A percentile compares a stretch with the other conserved stretches of the same genome.
Conservation (phyloP, 2,329 filamentous ascomycete species). For the Drechmeria coniospora region DNA sequence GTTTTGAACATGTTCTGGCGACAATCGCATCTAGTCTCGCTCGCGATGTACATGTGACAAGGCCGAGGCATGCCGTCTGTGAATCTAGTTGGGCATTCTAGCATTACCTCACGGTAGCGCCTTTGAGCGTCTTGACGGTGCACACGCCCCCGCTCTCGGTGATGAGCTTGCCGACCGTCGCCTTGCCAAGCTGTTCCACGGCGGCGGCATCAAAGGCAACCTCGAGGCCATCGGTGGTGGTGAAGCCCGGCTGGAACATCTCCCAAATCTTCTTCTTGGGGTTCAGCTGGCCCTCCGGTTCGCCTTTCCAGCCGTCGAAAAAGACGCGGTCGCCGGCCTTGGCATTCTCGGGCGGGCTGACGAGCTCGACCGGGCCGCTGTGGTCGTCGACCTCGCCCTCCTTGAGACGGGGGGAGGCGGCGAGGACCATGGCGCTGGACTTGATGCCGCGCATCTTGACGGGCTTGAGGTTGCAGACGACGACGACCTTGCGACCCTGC, state of each 20-base stretch:
- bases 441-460: conserved; percentile 93
- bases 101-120: conserved; percentile 59
- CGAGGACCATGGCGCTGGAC: conserved; percentile 78
- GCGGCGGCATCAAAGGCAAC: conserved; percentile 72
- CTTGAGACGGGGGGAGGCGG: conserved; percentile 69
- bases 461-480: conserved; percentile 95
- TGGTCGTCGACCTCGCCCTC: conserved; percentile 77
- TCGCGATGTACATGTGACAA: no score
- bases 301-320: conserved; percentile 89
- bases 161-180: conserved; percentile 52
- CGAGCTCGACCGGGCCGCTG: conserved; percentile 82
- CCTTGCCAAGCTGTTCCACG: conserved; percentile 62
- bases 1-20: no score
- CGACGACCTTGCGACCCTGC: conserved; percentile 89
- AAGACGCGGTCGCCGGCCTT: conserved; percentile 75
- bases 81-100: not conserved
- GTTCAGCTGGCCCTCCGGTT: conserved; percentile 87
- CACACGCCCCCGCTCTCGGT: conserved; percentile 68
- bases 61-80: no score
- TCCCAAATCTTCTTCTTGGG: conserved; percentile 99
- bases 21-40: no score
- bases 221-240: conserved; percentile 64
- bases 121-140: conserved; percentile 66
- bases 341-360: conserved; percentile 62
- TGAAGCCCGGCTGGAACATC: conserved; percentile 89